These are phyloP conservation scores for Candida insectorum DNA, from an alignment of 805 yeast genomes.

Conservation along the genomic window DNA sequence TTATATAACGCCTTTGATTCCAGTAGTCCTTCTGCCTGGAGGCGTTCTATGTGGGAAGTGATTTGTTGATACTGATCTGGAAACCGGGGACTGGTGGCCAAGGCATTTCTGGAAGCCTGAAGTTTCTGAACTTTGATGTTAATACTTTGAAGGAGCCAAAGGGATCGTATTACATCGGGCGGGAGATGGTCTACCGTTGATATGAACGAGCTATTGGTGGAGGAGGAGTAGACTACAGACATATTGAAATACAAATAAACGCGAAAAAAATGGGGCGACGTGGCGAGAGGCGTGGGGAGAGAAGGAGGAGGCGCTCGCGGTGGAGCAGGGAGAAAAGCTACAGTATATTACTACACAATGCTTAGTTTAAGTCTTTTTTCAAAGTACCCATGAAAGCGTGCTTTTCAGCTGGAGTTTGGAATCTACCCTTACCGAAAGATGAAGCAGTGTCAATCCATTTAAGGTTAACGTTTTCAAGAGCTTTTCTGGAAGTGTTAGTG, in stretches of 20 bases:
- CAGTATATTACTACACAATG: slow-evolving; percentile 1
- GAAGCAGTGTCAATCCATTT: slow-evolving; percentile 99
- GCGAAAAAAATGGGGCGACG: background rate
- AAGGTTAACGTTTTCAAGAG: slow-evolving; percentile 92
- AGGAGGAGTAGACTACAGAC: slow-evolving; percentile 7
- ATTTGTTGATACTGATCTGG: background rate
- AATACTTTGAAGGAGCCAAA: slow-evolving; percentile 40
- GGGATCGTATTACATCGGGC: slow-evolving; percentile 39
- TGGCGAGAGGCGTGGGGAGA: too few relatives aligned
- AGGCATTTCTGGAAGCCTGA: slow-evolving; percentile 7
- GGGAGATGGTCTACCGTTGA: slow-evolving; percentile 44
- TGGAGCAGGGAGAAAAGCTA: too few relatives aligned
- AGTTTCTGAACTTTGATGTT: slow-evolving; percentile 26
- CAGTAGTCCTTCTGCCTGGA: slow-evolving; percentile 19
- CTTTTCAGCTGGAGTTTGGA: slow-evolving; percentile 99
- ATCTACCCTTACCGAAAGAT: slow-evolving; percentile 99
- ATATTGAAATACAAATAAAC: slow-evolving; percentile 1
- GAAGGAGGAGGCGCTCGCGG: too few relatives aligned
- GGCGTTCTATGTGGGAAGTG: background rate
- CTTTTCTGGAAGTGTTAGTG: slow-evolving; percentile 97
- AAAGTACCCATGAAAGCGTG: slow-evolving; percentile 99
- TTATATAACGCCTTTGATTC: slow-evolving; percentile 26
- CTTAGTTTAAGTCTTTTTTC: slow-evolving; percentile 83
- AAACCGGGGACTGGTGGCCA: background rate
- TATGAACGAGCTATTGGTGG: slow-evolving; percentile 28